Evolutionary conservation across 2,329 filamentous ascomycete species (phyloP), one percentile per base, ranked within the genome.

Genomic region (Pseudocercospora ulei): DNA sequence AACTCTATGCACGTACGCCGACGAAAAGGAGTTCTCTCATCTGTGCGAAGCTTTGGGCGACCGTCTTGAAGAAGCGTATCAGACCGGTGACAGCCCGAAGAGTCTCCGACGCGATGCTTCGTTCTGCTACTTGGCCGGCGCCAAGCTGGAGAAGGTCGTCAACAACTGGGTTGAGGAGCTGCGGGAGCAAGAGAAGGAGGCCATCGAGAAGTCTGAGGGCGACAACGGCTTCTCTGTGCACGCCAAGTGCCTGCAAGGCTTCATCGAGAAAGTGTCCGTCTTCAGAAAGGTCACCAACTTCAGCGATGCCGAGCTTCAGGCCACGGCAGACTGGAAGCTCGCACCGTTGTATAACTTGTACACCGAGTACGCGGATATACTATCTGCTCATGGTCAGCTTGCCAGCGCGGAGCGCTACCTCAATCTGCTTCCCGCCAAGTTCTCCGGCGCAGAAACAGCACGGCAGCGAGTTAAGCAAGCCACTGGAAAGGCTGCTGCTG

Each of bases 181-280:
- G 9, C 74, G 85, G 50, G 86, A 96, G 63, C 74, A 78, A 14
- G 86, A 95, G 62, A 75, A 80, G 53, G 76, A 77, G 28, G 78
- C 76, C 7, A 68, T 92, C 46, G 72, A 85, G 53, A 43, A 47
- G 7, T 50, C 51, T 4, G 52, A 51, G 16, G 73, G 79, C 47
- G 83, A 86, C 54, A 88, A 83, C 13, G 81, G 77, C 41, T 98
- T 95, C 65, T 93, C 88, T 0, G 78, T 96, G 34, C 90, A 96
- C 55, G 86, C 88, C 39, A 78, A 78, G 46, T 80, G 82, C 30
- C 68, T 98, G 27, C 90, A 96, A 62, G 80, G 82, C 50, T 88
- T 98, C 57, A 93, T 98, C 47, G 90, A 98, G 66, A 98, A 98
- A 70, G 90, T 98, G 30, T 93, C 87, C 0, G 76, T 98, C 38